phyloP scores from a whole-genome alignment of 495 filamentous ascomycete species.

The Bacidia gigantensis region DNA sequence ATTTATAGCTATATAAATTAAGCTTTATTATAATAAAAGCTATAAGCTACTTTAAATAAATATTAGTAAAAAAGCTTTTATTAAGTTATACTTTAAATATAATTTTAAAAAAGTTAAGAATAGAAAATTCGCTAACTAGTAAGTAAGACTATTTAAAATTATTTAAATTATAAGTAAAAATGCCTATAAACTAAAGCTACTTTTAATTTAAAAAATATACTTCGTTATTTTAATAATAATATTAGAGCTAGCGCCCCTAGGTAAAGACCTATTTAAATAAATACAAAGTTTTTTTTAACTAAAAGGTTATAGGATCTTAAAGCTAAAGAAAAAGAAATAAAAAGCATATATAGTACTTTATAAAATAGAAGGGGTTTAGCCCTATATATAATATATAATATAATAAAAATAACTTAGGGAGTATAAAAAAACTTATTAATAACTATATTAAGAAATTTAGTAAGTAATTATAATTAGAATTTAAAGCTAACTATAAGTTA shows the following conservation, averaged over 20 bases:
- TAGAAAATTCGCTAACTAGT: not conserved
- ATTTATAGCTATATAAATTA: not conserved
- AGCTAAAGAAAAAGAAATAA: not conserved
- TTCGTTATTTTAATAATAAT: not conserved
- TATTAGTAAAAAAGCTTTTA: not conserved
- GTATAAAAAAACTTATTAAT: not conserved
- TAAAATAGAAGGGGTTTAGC: not conserved
- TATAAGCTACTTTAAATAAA: not conserved
- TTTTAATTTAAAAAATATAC: not conserved
- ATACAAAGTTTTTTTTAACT: not conserved
- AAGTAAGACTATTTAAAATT: not conserved
- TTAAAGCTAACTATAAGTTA: not conserved
- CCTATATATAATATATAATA: not conserved
- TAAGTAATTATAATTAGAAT: not conserved
- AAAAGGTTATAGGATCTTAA: not conserved
- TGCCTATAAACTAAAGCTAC: not conserved
- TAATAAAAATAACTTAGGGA: not conserved
- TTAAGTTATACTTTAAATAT: not conserved
- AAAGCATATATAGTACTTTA: not conserved
- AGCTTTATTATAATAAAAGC: not conserved
- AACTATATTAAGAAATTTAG: not conserved
- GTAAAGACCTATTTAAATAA: not conserved
- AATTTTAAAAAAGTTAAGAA: not conserved
- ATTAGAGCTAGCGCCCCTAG: not conserved
- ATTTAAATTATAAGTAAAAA: not conserved